Conservation (phyloP, 177 flowering plant species). For the Tripterygium wilfordii region DNA sequence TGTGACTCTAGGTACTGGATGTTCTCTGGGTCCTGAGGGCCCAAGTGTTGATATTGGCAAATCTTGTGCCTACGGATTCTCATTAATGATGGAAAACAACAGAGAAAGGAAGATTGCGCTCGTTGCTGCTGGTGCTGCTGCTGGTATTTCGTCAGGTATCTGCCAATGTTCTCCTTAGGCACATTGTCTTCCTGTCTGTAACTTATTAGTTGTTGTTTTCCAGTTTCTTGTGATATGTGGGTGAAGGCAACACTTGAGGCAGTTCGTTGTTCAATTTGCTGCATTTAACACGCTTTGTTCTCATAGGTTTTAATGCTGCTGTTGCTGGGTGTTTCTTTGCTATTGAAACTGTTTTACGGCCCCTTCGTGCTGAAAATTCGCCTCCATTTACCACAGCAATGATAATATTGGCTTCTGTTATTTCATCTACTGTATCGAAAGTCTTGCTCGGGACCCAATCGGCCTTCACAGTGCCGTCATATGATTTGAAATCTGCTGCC, state of each 20-base stretch:
- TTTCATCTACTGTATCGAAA: constrained; percentile 93
- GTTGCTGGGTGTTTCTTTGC: constrained; percentile 99
- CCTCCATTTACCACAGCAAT: constrained; percentile 99
- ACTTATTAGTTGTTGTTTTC: neutral
- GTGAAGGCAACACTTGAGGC: neutral
- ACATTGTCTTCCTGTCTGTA: neutral
- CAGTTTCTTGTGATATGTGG: too few species aligned
- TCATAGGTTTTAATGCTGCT: constrained; percentile 94
- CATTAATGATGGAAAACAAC: constrained; percentile 91
- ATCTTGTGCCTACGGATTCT: constrained; percentile 92
- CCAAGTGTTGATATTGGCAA: constrained; percentile 99
- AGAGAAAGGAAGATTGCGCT: constrained; percentile 94
- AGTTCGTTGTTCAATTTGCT: neutral
- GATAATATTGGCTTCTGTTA: constrained; percentile 97
- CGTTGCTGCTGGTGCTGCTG: constrained; percentile 97
- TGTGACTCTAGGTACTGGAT: constrained; percentile 93
- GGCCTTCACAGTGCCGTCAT: constrained; percentile 94
- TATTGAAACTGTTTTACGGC: constrained; percentile 94
- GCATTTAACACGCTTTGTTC: constrained; percentile 2
- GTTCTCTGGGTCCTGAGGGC: constrained; percentile 99
- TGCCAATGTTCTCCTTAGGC: neutral
- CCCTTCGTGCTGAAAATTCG: constrained; percentile 96
- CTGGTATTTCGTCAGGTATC: constrained; percentile 91
- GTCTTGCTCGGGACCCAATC: constrained; percentile 87
- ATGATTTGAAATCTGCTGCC: constrained; percentile 98